Evolutionary conservation across 169 alveolate genomes (phyloP), one percentile per base, ranked within the genome.

Genomic region (Plasmodium gonderi): DNA sequence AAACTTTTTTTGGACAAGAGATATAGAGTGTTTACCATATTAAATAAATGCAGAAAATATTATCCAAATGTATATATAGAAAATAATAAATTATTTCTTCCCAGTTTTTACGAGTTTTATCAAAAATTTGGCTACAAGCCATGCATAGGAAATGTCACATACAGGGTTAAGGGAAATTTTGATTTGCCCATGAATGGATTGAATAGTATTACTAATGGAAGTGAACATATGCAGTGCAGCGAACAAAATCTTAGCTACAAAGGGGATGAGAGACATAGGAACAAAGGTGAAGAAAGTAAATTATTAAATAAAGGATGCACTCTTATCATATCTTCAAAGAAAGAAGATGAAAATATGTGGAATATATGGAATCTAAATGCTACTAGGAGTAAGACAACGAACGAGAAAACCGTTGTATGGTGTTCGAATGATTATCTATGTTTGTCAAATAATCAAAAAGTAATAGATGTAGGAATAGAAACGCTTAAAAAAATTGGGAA

Each of bases 361-460:
- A 31, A 45, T 14, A 3, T 60, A 0, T 77, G 12, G 29, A 40
- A 51, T 51, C n/a, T 49, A 7, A 12, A n/a, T 29, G 8, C 72
- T 20, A 7, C 72, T 54, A 23, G 23, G 7, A 29, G 42, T 1
- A 20, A 7, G 3, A 38, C 47, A 44, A 64, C 91, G 5, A 65
- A 65, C 44, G 82, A 78, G 14, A 77, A 90, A 67, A 90, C 94
- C 0, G 94, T 90, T 11, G 90, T 95, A 29, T 93, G 94, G 95
- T 97, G 98, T 85, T 77, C 97, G 65, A 97, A 97, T 92, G 98
- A 97, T 94, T 97, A 96, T 92, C 92, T 97, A 54, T 97, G 98
- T 72, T 95, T 96, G 98, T 97, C 98, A n/a, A 94, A 97, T 95
- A 92, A 96, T 92, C 95, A 97, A 11, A 44, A 67, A 67, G 97